A percentile compares a stretch with the other conserved stretches of the same genome.
Evolutionary conservation across 257 asterid species (phyloP).

Genomic region (Linaria vulgaris): DNA sequence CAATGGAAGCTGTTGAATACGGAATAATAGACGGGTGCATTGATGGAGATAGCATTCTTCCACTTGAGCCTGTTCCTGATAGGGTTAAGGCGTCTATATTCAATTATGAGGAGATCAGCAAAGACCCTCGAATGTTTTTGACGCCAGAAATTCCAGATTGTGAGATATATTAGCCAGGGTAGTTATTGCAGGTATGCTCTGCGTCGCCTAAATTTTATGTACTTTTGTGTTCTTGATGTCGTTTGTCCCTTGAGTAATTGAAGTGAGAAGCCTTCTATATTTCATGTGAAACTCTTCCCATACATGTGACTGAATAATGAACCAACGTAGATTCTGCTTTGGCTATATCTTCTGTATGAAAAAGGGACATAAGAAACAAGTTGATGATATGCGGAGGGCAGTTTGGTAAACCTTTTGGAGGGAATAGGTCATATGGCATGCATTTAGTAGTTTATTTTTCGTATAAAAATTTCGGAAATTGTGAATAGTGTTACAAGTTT

Average conservation of each 20-base stretch:
- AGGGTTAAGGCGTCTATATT: conserved; percentile 62
- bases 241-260: not conserved
- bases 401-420: too few relatives aligned
- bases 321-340: not conserved
- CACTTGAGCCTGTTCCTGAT: conserved; percentile 78
- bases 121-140: conserved; percentile 40
- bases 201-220: not conserved
- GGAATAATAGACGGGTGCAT: conserved; percentile 90
- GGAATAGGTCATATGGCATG: too few relatives aligned
- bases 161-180: conserved; percentile 46
- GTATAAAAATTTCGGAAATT: not conserved
- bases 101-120: conserved; percentile 54
- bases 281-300: too few relatives aligned
- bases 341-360: too few relatives aligned
- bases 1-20: conserved; percentile 90
- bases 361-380: too few relatives aligned
- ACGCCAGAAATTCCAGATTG: conserved; percentile 61
- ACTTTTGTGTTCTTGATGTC: not conserved
- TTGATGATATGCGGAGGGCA: too few relatives aligned
- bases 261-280: not conserved
- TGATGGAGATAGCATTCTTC: conserved; percentile 76
- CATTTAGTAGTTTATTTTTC: not conserved
- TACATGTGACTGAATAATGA: too few relatives aligned
- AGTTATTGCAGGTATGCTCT: conserved; percentile 30
- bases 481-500: not conserved